Evolutionary conservation across 2,329 filamentous ascomycete species (phyloP).

Genomic region (Penicillium decumbens): DNA sequence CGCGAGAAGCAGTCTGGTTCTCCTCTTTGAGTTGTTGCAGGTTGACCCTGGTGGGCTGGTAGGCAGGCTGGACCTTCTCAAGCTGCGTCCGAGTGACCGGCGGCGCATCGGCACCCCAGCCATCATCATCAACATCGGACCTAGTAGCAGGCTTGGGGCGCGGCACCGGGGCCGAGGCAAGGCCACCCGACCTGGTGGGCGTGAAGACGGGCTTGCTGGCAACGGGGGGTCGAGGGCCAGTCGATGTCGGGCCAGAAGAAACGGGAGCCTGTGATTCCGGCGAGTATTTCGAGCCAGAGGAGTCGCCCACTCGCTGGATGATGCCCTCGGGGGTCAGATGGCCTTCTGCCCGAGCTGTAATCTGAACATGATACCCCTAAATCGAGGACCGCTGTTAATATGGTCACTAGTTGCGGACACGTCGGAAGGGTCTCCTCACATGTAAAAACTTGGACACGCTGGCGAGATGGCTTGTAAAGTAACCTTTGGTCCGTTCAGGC

Average conservation of each 20-base stretch:
- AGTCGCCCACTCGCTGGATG: conserved; percentile 87
- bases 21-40: conserved; percentile 78
- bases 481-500: conserved; percentile 96
- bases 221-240: conserved; percentile 61
- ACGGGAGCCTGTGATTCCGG: conserved; percentile 54
- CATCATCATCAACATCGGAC: conserved; percentile 69
- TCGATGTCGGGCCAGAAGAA: conserved; percentile 41
- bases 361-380: conserved; percentile 90
- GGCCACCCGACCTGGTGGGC: conserved; percentile 59
- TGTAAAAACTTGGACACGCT: conserved; percentile 89
- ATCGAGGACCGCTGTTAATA: not conserved
- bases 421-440: conserved; percentile 40
- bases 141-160: conserved; percentile 47
- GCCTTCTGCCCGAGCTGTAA: conserved; percentile 85
- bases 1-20: conserved; percentile 53
- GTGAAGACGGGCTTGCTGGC: conserved; percentile 90
- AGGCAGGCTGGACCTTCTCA: conserved; percentile 87
- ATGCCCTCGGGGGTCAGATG: conserved; percentile 85
- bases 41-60: conserved; percentile 93
- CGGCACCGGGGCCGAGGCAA: conserved; percentile 60
- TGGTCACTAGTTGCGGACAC: not conserved
- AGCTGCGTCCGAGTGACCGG: conserved; percentile 78
- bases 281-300: conserved; percentile 92
- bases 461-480: conserved; percentile 91
- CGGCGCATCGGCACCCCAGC: conserved; percentile 94